Base-by-base conservation (phyloP, 345 rosid genomes). In the Salix caprea region DNA sequence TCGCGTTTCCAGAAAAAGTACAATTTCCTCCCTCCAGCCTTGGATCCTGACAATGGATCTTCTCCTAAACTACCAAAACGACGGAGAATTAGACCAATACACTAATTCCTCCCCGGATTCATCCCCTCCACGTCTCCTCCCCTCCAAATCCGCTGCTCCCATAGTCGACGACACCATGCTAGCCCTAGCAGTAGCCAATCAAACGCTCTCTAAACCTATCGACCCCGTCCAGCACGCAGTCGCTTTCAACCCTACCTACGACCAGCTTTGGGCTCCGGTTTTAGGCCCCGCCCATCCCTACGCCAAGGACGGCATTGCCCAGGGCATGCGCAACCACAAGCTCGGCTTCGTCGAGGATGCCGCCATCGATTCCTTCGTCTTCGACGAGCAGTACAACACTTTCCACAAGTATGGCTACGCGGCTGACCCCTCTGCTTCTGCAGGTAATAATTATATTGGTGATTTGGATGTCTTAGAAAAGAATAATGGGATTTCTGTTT, bases 251-350 rank as follows among this genome's bases (percentile, higher is more conserved):
- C 99, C 98, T 13, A 90, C 97, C 24, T 89, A 86, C 74, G 97
- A 96, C 21, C 96, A 93, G 91, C 91, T 96, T 14, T 90, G 97
- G 97, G 94, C 99, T 52, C 98, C 98, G 6, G 91, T 91, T 58
- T 64, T 74, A 11, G 98, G 97, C 65, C 98, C 99, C 4, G 84
- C 94, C 18, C 99, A 93, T 80, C 98, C 98, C 5, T 93, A 87
- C 85, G 98, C 98, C 52, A 91, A 91, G 84, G 98, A 91, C 56
- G 99, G 98, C n/a, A 84, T 91, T 56, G 94, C 99, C 5, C 97
- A 91, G 75, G 99, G 97, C 72, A 91, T 92, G 98, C 92, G 99
- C 23, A 96, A 93, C 80, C 98, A 96, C 87, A 96, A 96, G 86
- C 91, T 92, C 39, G 98, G 99, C 75, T 96, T 86, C 77, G 99